Evolutionary conservation across 1,139 yeast species (phyloP).

Genomic region (Lodderomyces parapsilosis): DNA sequence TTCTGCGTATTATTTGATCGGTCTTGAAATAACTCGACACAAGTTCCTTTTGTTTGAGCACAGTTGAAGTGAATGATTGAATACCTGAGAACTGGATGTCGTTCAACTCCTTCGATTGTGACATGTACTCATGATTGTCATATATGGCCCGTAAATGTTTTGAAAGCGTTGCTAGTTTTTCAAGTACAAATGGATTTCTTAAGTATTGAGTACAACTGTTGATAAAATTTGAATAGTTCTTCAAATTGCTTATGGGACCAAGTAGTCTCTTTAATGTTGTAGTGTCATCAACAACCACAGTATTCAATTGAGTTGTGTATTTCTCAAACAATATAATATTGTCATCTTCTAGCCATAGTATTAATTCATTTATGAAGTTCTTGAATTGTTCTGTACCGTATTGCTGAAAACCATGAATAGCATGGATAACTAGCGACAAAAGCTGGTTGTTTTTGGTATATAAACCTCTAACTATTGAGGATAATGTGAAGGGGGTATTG

Average conservation of each 20-base stretch:
- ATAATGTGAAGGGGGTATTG: slow-evolving; percentile 18
- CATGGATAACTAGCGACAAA: slow-evolving; percentile 22
- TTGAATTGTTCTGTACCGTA: slow-evolving; percentile 32
- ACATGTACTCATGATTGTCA: slow-evolving; percentile 17
- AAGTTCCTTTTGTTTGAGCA: slow-evolving; percentile 6
- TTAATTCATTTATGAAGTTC: slow-evolving; percentile 37
- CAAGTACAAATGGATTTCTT: slow-evolving; percentile 43
- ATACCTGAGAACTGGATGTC: slow-evolving; percentile 38
- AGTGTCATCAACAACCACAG: slow-evolving; percentile 9
- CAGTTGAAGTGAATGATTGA: slow-evolving; percentile 25
- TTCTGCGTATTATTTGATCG: slow-evolving; percentile 36
- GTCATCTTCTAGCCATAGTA: slow-evolving; percentile 39
- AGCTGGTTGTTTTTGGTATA: slow-evolving; percentile 40
- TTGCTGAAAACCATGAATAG: slow-evolving; percentile 17
- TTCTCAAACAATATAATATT: slow-evolving; percentile 34
- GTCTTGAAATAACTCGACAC: slow-evolving; percentile 43
- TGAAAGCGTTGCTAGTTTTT: slow-evolving; percentile 25
- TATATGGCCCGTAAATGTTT: slow-evolving; percentile 21
- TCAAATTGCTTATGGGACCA: slow-evolving; percentile 34
- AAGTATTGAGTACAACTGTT: slow-evolving; percentile 20
- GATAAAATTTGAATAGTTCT: slow-evolving; percentile 26
- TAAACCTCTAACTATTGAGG: slow-evolving; percentile 40
- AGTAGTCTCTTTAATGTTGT: slow-evolving; percentile 21
- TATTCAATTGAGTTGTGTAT: slow-evolving; percentile 20
- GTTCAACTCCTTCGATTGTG: slow-evolving; percentile 24